These are phyloP conservation scores for Phytophthora rubi DNA, from an alignment of 352 stramenopile genomes.

Conservation along the genomic window DNA sequence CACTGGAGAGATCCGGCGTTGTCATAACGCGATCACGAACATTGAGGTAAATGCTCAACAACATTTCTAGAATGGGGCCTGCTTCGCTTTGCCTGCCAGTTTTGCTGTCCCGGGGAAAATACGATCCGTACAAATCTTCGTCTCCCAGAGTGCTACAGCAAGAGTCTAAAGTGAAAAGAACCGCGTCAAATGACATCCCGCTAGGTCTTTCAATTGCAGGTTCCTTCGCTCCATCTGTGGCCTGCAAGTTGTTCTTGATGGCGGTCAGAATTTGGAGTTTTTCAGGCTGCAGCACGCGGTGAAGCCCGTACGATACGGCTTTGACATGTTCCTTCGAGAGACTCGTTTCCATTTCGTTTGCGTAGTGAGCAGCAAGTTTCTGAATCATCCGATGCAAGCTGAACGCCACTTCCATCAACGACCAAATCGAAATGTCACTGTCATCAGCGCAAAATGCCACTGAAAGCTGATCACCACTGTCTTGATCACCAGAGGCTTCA, in stretches of 20 bases:
- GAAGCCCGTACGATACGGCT: slow-evolving; percentile 40
- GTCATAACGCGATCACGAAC: slow-evolving; percentile 35
- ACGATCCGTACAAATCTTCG: slow-evolving; percentile 19
- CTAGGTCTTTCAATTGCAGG: slow-evolving; percentile 3
- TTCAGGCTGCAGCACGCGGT: slow-evolving; percentile 42
- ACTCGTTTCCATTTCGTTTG: slow-evolving; percentile 36
- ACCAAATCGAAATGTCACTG: slow-evolving; percentile 46
- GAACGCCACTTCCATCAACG: slow-evolving; percentile 64
- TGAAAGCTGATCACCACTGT: neutral
- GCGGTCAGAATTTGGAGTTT: slow-evolving; percentile 27
- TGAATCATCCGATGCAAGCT: slow-evolving; percentile 55
- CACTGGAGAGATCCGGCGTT: neutral
- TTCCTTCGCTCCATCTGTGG: neutral
- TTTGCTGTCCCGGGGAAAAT: slow-evolving; percentile 15
- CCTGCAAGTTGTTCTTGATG: slow-evolving; percentile 22
- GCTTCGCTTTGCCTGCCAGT: slow-evolving; percentile 6
- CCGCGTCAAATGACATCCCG: slow-evolving; percentile 48
- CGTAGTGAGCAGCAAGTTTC: slow-evolving; percentile 37
- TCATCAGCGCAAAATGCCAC: slow-evolving; percentile 12
- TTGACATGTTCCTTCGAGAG: slow-evolving; percentile 48
- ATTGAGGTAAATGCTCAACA: slow-evolving; percentile 47
- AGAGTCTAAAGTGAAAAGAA: slow-evolving; percentile 48
- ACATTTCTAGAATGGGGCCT: slow-evolving; percentile 32
- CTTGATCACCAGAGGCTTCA: slow-evolving; percentile 2
- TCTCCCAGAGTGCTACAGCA: slow-evolving; percentile 32